Evolutionary conservation across 176 grass and related monocot genomes (phyloP), one percentile per base, ranked within the genome.

Genomic region (Oryza longistaminata): DNA sequence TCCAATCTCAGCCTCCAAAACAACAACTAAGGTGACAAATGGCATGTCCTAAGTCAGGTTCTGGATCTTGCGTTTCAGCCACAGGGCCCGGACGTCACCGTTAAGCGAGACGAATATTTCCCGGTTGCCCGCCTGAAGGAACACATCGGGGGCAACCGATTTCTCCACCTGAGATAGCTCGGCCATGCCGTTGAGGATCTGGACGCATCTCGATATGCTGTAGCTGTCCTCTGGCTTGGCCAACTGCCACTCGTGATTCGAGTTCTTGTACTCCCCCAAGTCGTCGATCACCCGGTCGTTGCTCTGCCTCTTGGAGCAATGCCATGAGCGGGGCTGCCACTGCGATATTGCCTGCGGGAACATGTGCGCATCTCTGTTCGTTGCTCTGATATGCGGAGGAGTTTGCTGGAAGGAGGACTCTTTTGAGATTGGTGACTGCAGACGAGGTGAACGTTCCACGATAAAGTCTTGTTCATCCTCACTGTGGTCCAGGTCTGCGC

Each of bases 51-150:
- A 85, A 16, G 74, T 75, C 73, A 92, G 93, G 64, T 92, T 58
- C 71, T 90, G 88, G 73, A 95, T 88, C 84, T 95, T 92, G 82
- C 93, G 85, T 82, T 89, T 92, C 39, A 95, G 58, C 93, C 93
- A 95, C 66, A 95, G n/a, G 33, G 88, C 71, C 14, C 93, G 90
- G 17, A 95, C 90, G 0, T 95, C 93, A 7, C 67, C 70, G 2
- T 76, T 71, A 6, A 95, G 85, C 2, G 93, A 95, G 34, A 93
- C 27, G 15, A 95, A 95, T 61, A 95, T 92, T 66, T 95, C 93
- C 58, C 93, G 83, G 84, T 95, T 95, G 46, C 82, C 80, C 0
- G 67, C 46, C 72, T 79, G 82, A 26, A 90, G 68, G 88, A 95
- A 93, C 46, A 93, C 90, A 12, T 95, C 93, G 1, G 93, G 93